Evolutionary conservation across 176 grass and related monocot species (phyloP).

Genomic region (Raddia distichophylla): DNA sequence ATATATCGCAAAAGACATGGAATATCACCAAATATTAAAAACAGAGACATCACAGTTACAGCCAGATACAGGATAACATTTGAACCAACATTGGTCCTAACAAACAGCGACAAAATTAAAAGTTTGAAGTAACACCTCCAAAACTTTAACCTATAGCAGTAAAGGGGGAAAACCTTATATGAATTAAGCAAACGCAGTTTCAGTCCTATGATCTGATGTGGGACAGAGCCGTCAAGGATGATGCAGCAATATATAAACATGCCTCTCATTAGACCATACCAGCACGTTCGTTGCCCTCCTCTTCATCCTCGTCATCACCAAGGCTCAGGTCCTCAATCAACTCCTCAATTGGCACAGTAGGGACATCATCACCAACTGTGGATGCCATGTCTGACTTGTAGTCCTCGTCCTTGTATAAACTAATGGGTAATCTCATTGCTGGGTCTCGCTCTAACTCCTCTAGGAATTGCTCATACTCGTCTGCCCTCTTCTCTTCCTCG

Average conservation of each 20-base stretch:
- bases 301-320: conserved; percentile 49
- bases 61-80: neutral
- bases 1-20: conserved; percentile 18
- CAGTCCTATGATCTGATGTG: conserved; percentile 24
- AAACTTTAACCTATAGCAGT: conserved; percentile 19
- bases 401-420: conserved; percentile 73
- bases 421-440: conserved; percentile 54
- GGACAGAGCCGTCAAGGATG: neutral
- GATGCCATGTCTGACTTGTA: conserved; percentile 87
- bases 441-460: conserved; percentile 63
- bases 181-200: conserved; percentile 27
- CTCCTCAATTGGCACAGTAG: conserved; percentile 69
- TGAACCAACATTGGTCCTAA: neutral
- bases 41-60: neutral
- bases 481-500: conserved; percentile 73
- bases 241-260: conserved; percentile 1
- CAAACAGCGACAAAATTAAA: conserved; percentile 23
- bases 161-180: conserved; percentile 17
- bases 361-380: conserved; percentile 67
- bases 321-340: conserved; percentile 75
- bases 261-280: conserved; percentile 53
- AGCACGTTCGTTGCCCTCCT: neutral
- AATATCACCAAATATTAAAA: neutral
- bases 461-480: conserved; percentile 67
- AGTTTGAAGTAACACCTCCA: conserved; percentile 27